Evolutionary conservation across 2,329 filamentous ascomycete species (phyloP).

Genomic region (Fusarium lateritium): DNA sequence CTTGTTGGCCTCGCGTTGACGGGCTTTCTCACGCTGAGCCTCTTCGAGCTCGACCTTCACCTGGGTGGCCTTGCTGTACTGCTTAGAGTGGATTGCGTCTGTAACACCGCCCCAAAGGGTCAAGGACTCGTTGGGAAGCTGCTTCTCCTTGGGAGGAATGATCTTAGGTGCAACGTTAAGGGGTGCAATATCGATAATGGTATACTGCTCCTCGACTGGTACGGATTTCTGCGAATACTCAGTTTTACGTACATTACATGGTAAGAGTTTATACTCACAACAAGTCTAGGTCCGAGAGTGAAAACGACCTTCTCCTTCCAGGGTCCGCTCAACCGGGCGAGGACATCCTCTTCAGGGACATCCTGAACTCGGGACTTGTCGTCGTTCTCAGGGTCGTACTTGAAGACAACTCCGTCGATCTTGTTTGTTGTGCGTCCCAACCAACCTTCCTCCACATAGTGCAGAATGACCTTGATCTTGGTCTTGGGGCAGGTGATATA

Average conservation of each 20-base stretch:
- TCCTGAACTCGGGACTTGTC: constrained; percentile 85
- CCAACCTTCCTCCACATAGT: constrained; percentile 97
- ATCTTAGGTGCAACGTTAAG: constrained; percentile 84
- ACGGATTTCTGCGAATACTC: constrained; percentile 55
- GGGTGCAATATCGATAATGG: constrained; percentile 90
- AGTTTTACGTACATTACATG: constrained; percentile 14
- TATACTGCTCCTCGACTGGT: constrained; percentile 72
- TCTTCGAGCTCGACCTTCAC: constrained; percentile 95
- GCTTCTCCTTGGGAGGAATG: constrained; percentile 81
- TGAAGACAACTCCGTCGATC: constrained; percentile 91
- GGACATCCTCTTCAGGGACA: constrained; percentile 85
- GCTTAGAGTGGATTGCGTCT: constrained; percentile 84
- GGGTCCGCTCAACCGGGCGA: constrained; percentile 85
- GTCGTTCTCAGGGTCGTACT: constrained; percentile 90
- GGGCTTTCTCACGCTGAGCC: constrained; percentile 85
- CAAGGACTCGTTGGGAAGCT: constrained; percentile 91
- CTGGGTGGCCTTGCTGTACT: constrained; percentile 86
- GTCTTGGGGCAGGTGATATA: constrained; percentile 93
- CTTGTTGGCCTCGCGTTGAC: constrained; percentile 79
- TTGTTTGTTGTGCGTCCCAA: constrained; percentile 91
- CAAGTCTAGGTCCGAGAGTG: constrained; percentile 70
- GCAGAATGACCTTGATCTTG: constrained; percentile 89
- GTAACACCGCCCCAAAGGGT: constrained; percentile 92
- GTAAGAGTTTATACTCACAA: constrained; percentile 65
- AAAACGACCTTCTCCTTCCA: constrained; percentile 84